Percentiles rank a stretch among this genome's conserved stretches.
phyloP scores from a whole-genome alignment of 768 basidiomycete genomes.

The Lentinula sp. region DNA sequence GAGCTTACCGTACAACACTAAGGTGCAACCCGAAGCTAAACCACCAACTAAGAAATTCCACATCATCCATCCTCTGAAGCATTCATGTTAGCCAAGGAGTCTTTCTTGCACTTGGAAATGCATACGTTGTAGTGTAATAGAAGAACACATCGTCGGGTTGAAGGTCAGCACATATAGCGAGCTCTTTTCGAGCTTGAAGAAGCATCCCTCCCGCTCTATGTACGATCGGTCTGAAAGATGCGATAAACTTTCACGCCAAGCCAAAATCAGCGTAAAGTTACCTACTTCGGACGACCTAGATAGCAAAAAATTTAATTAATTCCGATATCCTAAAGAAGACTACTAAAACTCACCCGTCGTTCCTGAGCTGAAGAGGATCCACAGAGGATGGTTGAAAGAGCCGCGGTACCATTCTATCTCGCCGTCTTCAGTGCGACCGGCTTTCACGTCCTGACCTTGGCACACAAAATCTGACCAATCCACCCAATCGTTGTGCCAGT shows the following conservation, averaged over 20 bases:
- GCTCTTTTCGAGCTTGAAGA: slow-evolving; percentile 66
- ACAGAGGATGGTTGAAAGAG: slow-evolving; percentile 72
- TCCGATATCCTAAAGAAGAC: not conserved
- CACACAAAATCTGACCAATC: slow-evolving; percentile 49
- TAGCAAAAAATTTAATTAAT: not conserved
- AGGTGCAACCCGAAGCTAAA: slow-evolving; percentile 58
- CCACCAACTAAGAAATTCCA: slow-evolving; percentile 77
- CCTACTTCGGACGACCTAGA: slow-evolving; percentile 49
- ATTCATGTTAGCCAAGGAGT: not conserved
- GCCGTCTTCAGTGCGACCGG: slow-evolving; percentile 44
- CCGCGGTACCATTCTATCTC: slow-evolving; percentile 60
- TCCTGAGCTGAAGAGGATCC: slow-evolving; percentile 83
- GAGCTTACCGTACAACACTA: slow-evolving; percentile 50
- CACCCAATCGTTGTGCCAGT: slow-evolving; percentile 45
- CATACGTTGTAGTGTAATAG: slow-evolving; percentile 78
- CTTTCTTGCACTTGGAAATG: slow-evolving; percentile 8
- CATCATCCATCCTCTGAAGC: slow-evolving; percentile 82
- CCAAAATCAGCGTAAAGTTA: slow-evolving; percentile 5
- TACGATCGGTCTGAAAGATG: slow-evolving; percentile 56
- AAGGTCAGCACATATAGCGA: slow-evolving; percentile 63
- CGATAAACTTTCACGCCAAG: slow-evolving; percentile 7
- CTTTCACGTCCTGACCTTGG: slow-evolving; percentile 34
- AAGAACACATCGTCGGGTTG: slow-evolving; percentile 67
- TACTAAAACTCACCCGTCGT: slow-evolving; percentile 52
- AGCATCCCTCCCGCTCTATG: slow-evolving; percentile 78